Conservation (phyloP, 2,329 filamentous ascomycete genomes). For the Alternaria sp. region DNA sequence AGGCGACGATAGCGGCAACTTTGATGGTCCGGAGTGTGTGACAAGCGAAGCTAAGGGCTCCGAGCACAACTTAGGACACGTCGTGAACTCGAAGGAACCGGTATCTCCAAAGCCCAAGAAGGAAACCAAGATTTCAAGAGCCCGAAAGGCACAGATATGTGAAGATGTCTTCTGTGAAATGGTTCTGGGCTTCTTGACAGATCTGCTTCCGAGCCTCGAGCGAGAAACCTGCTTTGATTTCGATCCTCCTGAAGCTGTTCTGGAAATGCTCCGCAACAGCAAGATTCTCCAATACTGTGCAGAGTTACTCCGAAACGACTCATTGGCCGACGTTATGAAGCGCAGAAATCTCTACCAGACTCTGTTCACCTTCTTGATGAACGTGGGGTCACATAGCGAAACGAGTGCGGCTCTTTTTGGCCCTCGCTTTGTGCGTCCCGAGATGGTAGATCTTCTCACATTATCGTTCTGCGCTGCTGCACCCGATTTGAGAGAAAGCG, state of each 20-base stretch:
- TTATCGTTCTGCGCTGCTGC: slow-evolving; percentile 39
- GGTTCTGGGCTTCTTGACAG: slow-evolving; percentile 27
- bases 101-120: neutral
- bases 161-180: slow-evolving; percentile 22
- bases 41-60: neutral
- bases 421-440: slow-evolving; percentile 47
- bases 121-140: slow-evolving; percentile 11
- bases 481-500: slow-evolving; percentile 10
- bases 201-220: slow-evolving; percentile 38
- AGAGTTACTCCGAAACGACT: slow-evolving; percentile 54
- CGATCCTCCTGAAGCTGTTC: slow-evolving; percentile 40
- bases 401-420: slow-evolving; percentile 41
- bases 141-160: slow-evolving; percentile 19
- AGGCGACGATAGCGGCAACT: neutral
- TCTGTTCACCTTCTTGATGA: slow-evolving; percentile 53
- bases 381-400: slow-evolving; percentile 44
- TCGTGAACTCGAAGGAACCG: neutral
- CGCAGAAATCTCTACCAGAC: slow-evolving; percentile 50
- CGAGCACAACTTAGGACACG: neutral
- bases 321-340: slow-evolving; percentile 49
- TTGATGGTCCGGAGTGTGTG: neutral
- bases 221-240: slow-evolving; percentile 37
- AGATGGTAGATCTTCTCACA: slow-evolving; percentile 48
- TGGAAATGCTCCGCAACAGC: slow-evolving; percentile 48
- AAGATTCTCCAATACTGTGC: slow-evolving; percentile 50